Evolutionary conservation across 176 grass and related monocot species (phyloP).

Genomic region (Aegilops sharonensis): DNA sequence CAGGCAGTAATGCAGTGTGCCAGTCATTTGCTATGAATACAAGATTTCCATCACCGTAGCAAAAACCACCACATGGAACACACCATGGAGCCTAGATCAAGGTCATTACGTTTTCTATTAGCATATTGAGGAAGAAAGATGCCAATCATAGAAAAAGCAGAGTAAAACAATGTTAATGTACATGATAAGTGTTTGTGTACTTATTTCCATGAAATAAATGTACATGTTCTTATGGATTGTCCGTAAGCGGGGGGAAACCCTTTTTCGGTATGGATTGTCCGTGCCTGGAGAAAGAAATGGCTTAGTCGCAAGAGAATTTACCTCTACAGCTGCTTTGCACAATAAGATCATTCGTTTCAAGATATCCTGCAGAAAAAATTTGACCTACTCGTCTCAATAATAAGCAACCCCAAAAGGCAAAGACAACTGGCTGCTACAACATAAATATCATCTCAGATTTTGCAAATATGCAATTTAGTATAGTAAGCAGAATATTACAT

Average conservation of each 20-base stretch:
- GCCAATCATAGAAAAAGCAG: slow-evolving; percentile 1
- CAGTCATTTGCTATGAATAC: slow-evolving; percentile 98
- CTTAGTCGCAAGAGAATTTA: slow-evolving; percentile 34
- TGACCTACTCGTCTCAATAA: slow-evolving; percentile 22
- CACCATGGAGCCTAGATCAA: slow-evolving; percentile 78
- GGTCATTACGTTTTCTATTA: slow-evolving; percentile 24
- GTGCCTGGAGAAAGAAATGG: not conserved
- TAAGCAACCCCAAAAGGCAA: slow-evolving; percentile 8
- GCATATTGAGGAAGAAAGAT: slow-evolving; percentile 4
- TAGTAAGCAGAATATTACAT: slow-evolving; percentile 29
- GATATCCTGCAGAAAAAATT: slow-evolving; percentile 69
- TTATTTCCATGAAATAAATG: not conserved
- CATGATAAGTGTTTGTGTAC: not conserved
- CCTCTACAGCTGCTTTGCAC: slow-evolving; percentile 93
- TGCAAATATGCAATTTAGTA: slow-evolving; percentile 21
- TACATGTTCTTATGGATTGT: not conserved
- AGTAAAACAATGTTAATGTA: not conserved
- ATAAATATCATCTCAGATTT: slow-evolving; percentile 24
- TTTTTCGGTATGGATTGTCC: not conserved
- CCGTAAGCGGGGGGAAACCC: not conserved
- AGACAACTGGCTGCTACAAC: slow-evolving; percentile 14
- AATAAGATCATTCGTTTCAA: slow-evolving; percentile 87
- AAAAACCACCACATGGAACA: slow-evolving; percentile 86
- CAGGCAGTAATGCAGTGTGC: slow-evolving; percentile 77
- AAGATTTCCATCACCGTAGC: slow-evolving; percentile 92